These are phyloP conservation scores for Aaosphaeria pasadenensis DNA, from an alignment of 2,329 filamentous ascomycete genomes.

Conservation along the genomic window DNA sequence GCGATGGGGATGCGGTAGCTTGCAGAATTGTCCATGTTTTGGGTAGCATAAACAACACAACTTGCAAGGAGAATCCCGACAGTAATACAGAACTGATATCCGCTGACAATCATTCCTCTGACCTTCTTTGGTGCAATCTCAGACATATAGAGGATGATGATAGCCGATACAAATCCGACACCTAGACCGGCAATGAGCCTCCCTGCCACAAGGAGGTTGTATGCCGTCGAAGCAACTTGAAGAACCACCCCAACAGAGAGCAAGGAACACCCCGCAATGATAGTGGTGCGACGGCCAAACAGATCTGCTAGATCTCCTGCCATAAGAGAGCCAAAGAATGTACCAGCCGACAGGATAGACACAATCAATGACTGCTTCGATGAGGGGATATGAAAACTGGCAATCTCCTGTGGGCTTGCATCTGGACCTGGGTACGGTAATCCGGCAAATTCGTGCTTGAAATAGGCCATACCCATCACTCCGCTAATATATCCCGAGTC, in stretches of 20 bases:
- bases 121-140: slow-evolving; percentile 70
- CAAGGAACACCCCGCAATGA: slow-evolving; percentile 16
- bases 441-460: slow-evolving; percentile 34
- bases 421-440: not conserved
- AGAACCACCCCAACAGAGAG: slow-evolving; percentile 24
- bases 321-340: slow-evolving; percentile 66
- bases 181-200: slow-evolving; percentile 28
- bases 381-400: slow-evolving; percentile 9
- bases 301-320: slow-evolving; percentile 64
- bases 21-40: slow-evolving; percentile 51
- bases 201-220: slow-evolving; percentile 20
- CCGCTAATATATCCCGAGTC: slow-evolving; percentile 36
- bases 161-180: slow-evolving; percentile 27
- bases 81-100: slow-evolving; percentile 66
- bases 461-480: slow-evolving; percentile 65
- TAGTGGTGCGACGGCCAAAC: slow-evolving; percentile 63
- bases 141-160: slow-evolving; percentile 53
- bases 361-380: slow-evolving; percentile 69
- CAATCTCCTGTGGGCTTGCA: not conserved
- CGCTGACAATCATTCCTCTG: slow-evolving; percentile 63
- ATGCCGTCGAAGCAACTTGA: slow-evolving; percentile 13
- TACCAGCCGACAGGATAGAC: slow-evolving; percentile 76
- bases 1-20: slow-evolving; percentile 72
- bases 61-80: slow-evolving; percentile 64
- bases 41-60: slow-evolving; percentile 60